Evolutionary conservation across 2,329 filamentous ascomycete genomes (phyloP).

Genomic region (Alternaria sp.): DNA sequence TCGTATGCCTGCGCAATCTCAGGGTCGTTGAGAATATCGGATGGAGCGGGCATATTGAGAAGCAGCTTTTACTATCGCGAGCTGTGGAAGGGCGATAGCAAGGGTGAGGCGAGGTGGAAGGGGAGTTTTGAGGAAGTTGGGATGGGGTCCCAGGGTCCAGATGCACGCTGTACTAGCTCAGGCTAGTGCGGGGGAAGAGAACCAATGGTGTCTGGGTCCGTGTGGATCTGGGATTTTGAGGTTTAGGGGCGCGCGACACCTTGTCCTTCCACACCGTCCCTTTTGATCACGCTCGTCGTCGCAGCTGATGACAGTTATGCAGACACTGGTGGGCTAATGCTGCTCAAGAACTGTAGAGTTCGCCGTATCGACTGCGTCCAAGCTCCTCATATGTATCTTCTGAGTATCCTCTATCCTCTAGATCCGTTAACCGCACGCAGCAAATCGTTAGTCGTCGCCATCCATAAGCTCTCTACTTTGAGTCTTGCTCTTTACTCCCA

Average conservation of each 20-base stretch:
- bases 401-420: too few relatives aligned
- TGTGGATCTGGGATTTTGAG: neutral
- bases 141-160: slow-evolving; percentile 14
- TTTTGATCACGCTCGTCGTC: neutral
- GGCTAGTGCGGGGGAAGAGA: slow-evolving; percentile 17
- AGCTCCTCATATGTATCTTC: too few relatives aligned
- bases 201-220: neutral
- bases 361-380: neutral
- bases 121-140: slow-evolving; percentile 21
- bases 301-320: neutral
- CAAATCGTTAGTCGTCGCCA: too few relatives aligned
- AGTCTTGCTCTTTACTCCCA: neutral
- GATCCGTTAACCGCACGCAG: too few relatives aligned
- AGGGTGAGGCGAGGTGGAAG: slow-evolving; percentile 1
- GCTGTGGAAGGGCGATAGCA: neutral
- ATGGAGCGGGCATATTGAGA: slow-evolving; percentile 37
- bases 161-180: neutral
- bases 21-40: slow-evolving; percentile 52
- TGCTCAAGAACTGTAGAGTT: neutral
- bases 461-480: neutral
- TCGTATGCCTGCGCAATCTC: slow-evolving; percentile 73
- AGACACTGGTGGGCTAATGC: neutral
- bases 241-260: neutral
- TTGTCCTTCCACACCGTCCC: neutral
- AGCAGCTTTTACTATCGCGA: neutral